Evolutionary conservation across 129 eudicot species (phyloP), one percentile per base, ranked within the genome.

Genomic region (Arctium lappa): DNA sequence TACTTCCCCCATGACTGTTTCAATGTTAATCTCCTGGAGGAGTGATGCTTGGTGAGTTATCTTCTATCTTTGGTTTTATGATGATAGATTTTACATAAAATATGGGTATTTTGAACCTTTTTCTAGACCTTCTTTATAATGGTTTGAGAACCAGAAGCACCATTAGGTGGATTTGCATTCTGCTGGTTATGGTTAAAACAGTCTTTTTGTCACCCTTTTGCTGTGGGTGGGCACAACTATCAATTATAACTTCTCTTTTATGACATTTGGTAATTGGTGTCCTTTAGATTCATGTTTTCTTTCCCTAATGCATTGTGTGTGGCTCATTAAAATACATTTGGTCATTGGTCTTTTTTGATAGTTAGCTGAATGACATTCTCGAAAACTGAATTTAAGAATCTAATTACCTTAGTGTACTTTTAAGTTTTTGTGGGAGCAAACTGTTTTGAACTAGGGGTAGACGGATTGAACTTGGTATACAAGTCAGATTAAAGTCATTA

Each of bases 1-100:
- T 75, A 82, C 75, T 82, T 82, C n/a, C 80, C 85, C 1, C 85
- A 75, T 75, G 68, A 82, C 10, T 75, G 80, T 62, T 33, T 75
- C 37, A 82, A 30, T 63, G 68, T n/a, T 66, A 63, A 72, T 72
- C 48, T 72, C 27, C 2, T 72, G 27, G 48, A 34, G 18, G 48
- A 72, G 30, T 72, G 48, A 36, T 53, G 65, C 6, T 15, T 53
- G n/a, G 65, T 53, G 65, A 15, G 65, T 53, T 53, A 1, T 53
- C 18, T n/a, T 0, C 15, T 53, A 53, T 53, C 22, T 15, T 53
- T 53, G 65, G 65, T 15, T 53, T 53, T 53, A 53, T 50, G 12
- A 12, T 50, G 63, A 50, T 50, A 18, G 63, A 50, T 50, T 53
- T 53, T 15, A 15, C 1, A 15, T 53, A 53, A 27, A 53, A 53